Conservation (phyloP, 768 basidiomycete genomes). For the Tephrocybe sp. region DNA sequence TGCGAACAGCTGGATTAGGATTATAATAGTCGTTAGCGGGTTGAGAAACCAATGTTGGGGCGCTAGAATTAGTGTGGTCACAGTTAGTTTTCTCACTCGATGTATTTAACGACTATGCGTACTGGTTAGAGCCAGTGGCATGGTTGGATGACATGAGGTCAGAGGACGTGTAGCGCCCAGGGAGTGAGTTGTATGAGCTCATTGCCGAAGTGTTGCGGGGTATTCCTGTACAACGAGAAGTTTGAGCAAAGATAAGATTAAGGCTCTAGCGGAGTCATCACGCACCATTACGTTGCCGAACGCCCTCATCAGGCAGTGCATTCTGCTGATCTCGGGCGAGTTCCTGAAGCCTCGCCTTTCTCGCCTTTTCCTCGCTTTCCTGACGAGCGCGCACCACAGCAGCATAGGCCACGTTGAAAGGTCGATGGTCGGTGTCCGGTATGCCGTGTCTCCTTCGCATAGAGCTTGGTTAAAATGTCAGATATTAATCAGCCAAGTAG, state of each 20-base stretch:
- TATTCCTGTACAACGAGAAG: constrained; percentile 19
- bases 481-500: constrained; percentile 6
- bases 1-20: constrained; percentile 26
- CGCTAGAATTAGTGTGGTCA: background rate
- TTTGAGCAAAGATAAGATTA: constrained; percentile 22
- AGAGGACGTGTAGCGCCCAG: constrained; percentile 23
- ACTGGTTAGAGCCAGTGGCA: constrained; percentile 12
- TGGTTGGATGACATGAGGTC: constrained; percentile 15
- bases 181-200: constrained; percentile 20
- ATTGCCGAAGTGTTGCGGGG: constrained; percentile 20
- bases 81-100: background rate
- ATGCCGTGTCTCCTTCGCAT: constrained; percentile 81
- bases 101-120: background rate
- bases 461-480: constrained; percentile 43
- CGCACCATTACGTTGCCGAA: constrained; percentile 48
- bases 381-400: constrained; percentile 59
- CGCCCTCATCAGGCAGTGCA: constrained; percentile 36
- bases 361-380: constrained; percentile 43
- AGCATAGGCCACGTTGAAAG: constrained; percentile 87
- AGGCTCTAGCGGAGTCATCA: constrained; percentile 20
- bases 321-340: constrained; percentile 36
- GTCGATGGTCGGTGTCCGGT: constrained; percentile 78
- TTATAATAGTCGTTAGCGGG: constrained; percentile 38
- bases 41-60: constrained; percentile 15
- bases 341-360: constrained; percentile 31